Base-by-base conservation (phyloP, 495 filamentous ascomycete species). In the Aspergillus wentii region DNA sequence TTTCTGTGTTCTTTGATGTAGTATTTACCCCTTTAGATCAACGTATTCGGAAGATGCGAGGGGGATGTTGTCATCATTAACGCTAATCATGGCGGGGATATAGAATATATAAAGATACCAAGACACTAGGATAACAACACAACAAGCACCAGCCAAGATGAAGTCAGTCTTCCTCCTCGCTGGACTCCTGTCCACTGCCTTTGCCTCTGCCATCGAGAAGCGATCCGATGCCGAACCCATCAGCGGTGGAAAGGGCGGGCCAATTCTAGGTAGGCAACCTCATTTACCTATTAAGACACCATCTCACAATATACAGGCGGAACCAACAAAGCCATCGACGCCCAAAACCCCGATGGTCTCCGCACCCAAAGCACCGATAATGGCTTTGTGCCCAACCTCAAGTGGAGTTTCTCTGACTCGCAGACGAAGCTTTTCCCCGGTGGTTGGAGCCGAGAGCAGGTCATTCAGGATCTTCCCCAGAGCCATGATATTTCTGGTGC, bases 341-440 rank as follows among this genome's bases (percentile, higher is more conserved):
- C 75, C 4, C 66, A 75, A 44, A 82, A 82, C 42, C 77, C 76
- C 0, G 75, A 80, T 39, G 76, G 78, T 40, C 64, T 85, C 7
- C 74, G 70, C 8, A 56, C 61, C 20, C 70, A 76, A 39, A 60
- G 55, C 28, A 83, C 80, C 4, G 80, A 83, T 44, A 64, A 60
- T 27, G 80, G 80, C 13, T 59, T 69, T 16, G 76, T 80, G 0
- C 65, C 71, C 2, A 82, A 82, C 43, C 62, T 79, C 41, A 80
- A 79, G 46, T 82, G 79, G 79, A 74, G 75, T 38, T 82, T 83
- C 52, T 76, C 72, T 1, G 72, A 80, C 53, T 79, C 75, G 15
- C 74, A 77, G 58, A 79, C 74, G 4, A 69, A 68, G 17, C 56
- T 80, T 27, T 66, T 80, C 35, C 68, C 61, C 17, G 81, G 78